Base-by-base conservation (phyloP, 306 rosid species). In the Glycine soja region DNA sequence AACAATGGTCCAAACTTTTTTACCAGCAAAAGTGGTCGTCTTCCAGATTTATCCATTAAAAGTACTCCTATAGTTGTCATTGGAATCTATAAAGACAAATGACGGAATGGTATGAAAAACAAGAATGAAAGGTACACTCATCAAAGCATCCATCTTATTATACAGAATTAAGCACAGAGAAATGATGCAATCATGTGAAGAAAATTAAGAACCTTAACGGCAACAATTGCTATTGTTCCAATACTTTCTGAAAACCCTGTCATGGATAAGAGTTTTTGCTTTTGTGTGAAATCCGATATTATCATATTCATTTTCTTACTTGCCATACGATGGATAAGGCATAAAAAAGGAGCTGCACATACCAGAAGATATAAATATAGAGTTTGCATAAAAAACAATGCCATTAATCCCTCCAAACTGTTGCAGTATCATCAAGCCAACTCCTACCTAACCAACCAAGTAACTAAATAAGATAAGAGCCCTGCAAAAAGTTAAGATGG, bases 371-470 rank as follows among this genome's bases (percentile, higher is more conserved):
- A 85, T 75, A 84, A 95, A 93, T 78, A 93, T 91, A 53, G 91
- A 77, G 66, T 89, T 91, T 67, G 95, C 99, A 50, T 95, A 95
- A 70, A 91, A 92, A 52, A 84, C 78, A 79, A 95, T 86, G 74
- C 88, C 97, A 62, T 90, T 91, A 76, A 91, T 87, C 63, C 97
- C 97, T 87, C 97, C 98, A 70, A 93, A 95, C 81, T 95, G 97
- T 85, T 93, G 97, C 24, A 93, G 84, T 58, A 88, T 87, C 97
- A 93, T 93, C 74, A 95, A 83, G 68, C 99, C 99, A 4, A 93
- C 93, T 86, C 97, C 97, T 34, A 91, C 94, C 97, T 95, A 87
- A 34, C 51, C 81, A 48, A 12, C 32, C 11, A 54, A 77, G 75
- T 65, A 84, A 69, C 15, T 30, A 16, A 61, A 42, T 51, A 73